Evolutionary conservation across 306 rosid genomes (phyloP).

Genomic region (Prunus padus): DNA sequence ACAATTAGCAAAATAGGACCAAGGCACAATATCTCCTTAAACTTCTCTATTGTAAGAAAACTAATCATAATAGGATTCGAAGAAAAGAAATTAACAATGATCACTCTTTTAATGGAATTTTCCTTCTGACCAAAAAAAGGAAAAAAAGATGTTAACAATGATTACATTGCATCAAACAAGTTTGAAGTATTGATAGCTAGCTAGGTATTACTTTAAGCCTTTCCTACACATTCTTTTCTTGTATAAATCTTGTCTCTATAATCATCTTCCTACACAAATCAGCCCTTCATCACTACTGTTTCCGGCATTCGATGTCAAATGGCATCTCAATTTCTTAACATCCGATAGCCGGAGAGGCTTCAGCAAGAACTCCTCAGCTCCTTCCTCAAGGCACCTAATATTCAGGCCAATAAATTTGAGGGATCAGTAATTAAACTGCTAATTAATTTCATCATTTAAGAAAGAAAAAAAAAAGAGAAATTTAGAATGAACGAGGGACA

Average conservation of each 20-base stretch:
- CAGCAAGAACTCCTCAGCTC: slow-evolving; percentile 35
- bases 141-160: not conserved
- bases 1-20: too few species aligned
- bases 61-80: too few species aligned
- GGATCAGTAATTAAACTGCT: not conserved
- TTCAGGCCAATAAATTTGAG: not conserved
- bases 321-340: slow-evolving; percentile 21
- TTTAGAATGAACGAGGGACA: not conserved
- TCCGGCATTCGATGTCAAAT: not conserved
- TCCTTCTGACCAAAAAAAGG: too few species aligned
- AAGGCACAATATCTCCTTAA: too few species aligned
- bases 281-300: slow-evolving; percentile 9
- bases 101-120: too few species aligned
- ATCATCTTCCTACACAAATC: slow-evolving; percentile 18
- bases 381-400: slow-evolving; percentile 35
- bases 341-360: slow-evolving; percentile 33
- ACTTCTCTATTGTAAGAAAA: too few species aligned
- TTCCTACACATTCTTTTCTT: not conserved
- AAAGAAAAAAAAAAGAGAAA: not conserved
- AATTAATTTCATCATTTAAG: too few species aligned
- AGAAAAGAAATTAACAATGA: too few species aligned
- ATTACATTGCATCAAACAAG: not conserved
- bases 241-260: not conserved
- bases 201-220: not conserved
- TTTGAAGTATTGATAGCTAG: not conserved